phyloP scores from a whole-genome alignment of 2,329 filamentous ascomycete species.

The Beauveria varroae region DNA sequence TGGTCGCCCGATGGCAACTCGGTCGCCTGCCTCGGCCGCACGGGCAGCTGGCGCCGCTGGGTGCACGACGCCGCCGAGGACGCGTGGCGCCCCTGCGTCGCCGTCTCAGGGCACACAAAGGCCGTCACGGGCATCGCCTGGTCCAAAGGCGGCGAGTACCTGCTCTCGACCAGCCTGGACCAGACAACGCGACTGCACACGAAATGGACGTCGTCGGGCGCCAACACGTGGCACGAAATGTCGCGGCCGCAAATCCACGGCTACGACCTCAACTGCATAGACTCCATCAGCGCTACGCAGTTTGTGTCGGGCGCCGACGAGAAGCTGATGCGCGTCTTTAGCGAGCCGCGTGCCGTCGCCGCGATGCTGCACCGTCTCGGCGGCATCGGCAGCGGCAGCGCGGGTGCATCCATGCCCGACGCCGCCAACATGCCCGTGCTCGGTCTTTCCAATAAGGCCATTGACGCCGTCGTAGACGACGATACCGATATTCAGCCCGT shows the following conservation, averaged over 20 bases:
- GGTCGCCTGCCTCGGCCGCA: slow-evolving; percentile 78
- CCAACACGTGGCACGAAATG: slow-evolving; percentile 84
- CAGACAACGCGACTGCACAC: slow-evolving; percentile 88
- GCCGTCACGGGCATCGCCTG: slow-evolving; percentile 78
- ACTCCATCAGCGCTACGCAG: slow-evolving; percentile 60
- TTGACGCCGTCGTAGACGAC: slow-evolving; percentile 51
- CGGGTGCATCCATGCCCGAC: slow-evolving; percentile 57
- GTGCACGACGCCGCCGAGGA: slow-evolving; percentile 51
- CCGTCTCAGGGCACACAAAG: slow-evolving; percentile 75
- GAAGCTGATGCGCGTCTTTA: slow-evolving; percentile 94
- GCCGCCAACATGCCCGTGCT: slow-evolving; percentile 92
- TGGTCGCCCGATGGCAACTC: slow-evolving; percentile 75
- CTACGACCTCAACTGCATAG: slow-evolving; percentile 94
- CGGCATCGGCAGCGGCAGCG: slow-evolving; percentile 39
- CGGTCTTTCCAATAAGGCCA: slow-evolving; percentile 91
- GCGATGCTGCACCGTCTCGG: slow-evolving; percentile 62
- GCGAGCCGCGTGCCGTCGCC: slow-evolving; percentile 77
- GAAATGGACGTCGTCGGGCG: slow-evolving; percentile 53
- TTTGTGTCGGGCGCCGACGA: slow-evolving; percentile 96
- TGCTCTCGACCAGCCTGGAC: slow-evolving; percentile 83
- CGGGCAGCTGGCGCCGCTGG: slow-evolving; percentile 91
- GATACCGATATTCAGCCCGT: slow-evolving; percentile 36
- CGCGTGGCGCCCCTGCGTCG: slow-evolving; percentile 68
- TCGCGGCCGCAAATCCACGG: slow-evolving; percentile 94
- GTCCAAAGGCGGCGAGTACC: slow-evolving; percentile 73